Evolutionary conservation across 139 green algal genomes (phyloP), one percentile per base, ranked within the genome.

Genomic region (Bryopsis sp.): DNA sequence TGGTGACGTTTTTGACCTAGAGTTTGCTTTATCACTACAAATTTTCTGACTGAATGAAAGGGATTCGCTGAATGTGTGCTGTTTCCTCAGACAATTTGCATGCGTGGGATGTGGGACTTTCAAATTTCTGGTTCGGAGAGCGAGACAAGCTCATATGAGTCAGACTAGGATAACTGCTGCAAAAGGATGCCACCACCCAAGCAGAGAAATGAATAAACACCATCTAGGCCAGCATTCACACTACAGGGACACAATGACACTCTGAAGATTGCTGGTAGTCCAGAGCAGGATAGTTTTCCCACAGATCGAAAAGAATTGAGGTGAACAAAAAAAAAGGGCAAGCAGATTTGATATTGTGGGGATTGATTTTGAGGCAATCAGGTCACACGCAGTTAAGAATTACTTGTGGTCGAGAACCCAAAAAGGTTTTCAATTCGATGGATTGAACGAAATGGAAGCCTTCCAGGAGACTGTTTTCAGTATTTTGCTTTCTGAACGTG

Each of bases 291-390:
- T n/a, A n/a, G n/a, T n/a, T n/a, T n/a, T n/a, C n/a, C n/a, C n/a
- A n/a, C n/a, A n/a, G n/a, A n/a, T n/a, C n/a, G n/a, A n/a, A n/a
- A n/a, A n/a, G n/a, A n/a, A n/a, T n/a, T n/a, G n/a, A n/a, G n/a
- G n/a, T n/a, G n/a, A n/a, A n/a, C n/a, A n/a, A n/a, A n/a, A n/a
- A n/a, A n/a, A n/a, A n/a, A n/a, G n/a, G n/a, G n/a, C n/a, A 15
- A 50, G 11, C 43, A 50, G 15, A 15, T 50, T 50, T 50, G 43
- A 15, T 50, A 26, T 15, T 50, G 11, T 50, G 43, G 43, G 43
- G 43, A 50, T 50, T 50, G 43, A 50, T 50, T 26, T 50, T 50
- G 11, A 50, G n/a, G n/a, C n/a, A n/a, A n/a, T n/a, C n/a, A n/a
- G n/a, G n/a, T n/a, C n/a, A n/a, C n/a, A n/a, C n/a, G n/a, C n/a